Base-by-base conservation (phyloP, 2,329 filamentous ascomycete species). In the Onygena corvina region DNA sequence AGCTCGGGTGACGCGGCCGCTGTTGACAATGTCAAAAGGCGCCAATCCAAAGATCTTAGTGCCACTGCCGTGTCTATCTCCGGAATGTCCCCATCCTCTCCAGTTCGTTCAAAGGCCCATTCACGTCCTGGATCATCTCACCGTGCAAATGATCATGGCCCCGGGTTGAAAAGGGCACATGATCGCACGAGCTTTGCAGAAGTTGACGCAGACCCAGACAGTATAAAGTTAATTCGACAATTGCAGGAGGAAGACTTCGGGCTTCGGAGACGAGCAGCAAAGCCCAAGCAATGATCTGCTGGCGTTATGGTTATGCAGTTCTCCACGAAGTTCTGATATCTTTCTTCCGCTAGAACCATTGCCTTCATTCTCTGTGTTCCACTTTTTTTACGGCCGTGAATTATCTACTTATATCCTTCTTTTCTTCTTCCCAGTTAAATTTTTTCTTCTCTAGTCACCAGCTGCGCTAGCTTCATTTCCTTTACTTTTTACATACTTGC, bases 141-240 rank as follows among this genome's bases (percentile, higher is more conserved):
- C 50, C 55, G 79, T 76, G 45, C 73, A 75, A 45, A 71, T 67
- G 53, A 76, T 71, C 38, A 77, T 59, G 49, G 70, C 69, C 47
- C 53, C 3, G 46, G 46, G 2, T 18, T 14, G 11, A 31, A 12
- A 61, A 64, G 44, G 48, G 55, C 9, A 52, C 57, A 56, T 36
- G 58, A 63, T 4, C 57, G 56, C 35, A 34, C 50, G 25, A 56
- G 53, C 33, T 55, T 58, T 30, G 46, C 54, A n/a, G 61, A 66
- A 14, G 58, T 59, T 23, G 62, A 63, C 18, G 58, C 62, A 6
- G 69, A 71, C 54, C 61, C 63, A 5, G 68, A 71, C 49, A 71
- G 66, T 47, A 54, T 71, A 53, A 65, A 63, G 46, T 53, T 71
- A 42, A 71, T 71, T 44, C 64, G 66, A 50, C 66, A 70, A 56